Base-by-base conservation (phyloP, 2,329 filamentous ascomycete species). In the Neoascochyta sp. region DNA sequence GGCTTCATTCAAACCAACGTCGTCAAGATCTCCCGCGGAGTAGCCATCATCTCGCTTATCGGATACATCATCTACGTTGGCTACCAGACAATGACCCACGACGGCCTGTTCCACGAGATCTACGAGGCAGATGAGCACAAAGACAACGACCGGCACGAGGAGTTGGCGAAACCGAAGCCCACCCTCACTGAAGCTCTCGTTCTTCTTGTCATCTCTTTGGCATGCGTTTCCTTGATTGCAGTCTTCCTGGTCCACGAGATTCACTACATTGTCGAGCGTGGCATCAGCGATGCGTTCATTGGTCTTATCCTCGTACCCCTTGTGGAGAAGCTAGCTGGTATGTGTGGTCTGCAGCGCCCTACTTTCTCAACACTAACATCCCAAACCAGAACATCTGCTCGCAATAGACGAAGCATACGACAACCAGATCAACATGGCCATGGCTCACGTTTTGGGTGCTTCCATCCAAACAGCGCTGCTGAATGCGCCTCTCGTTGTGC, bases 381-480 rank as follows among this genome's bases (percentile, higher is more conserved):
- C 4, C 3, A 9, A 17, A 9, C n/a, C 39, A 50, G 86, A 93
- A 62, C 86, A 93, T 62, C 67, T 93, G 25, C 89, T 84, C 2
- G 84, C 86, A 22, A 71, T 93, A 36, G 85, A 92, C 48, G 86
- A 93, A 70, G 86, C 86, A 14, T 90, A 80, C 72, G 83, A 86
- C 49, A 78, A 85, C 56, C 80, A 83, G 49, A 87, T 89, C 73
- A 92, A 92, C 66, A 81, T 89, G 62, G 86, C 86, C 0, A 73
- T 92, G 15, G 83, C 85, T 24, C 87, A 95, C 59, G 85, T 92
- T 30, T 78, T 95, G 22, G 87, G 86, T 25, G 81, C 87, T 3
- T 90, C 85, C 1, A 82, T 95, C 36, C 89, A 95, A 64, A 95
- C 89, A 0, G 86, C 88, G 1, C 74, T 95, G 17, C 79, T 95